Evolutionary conservation across 1,284 basidiomycete genomes (phyloP), one percentile per base, ranked within the genome.

Genomic region (Apiotrichum sp.): DNA sequence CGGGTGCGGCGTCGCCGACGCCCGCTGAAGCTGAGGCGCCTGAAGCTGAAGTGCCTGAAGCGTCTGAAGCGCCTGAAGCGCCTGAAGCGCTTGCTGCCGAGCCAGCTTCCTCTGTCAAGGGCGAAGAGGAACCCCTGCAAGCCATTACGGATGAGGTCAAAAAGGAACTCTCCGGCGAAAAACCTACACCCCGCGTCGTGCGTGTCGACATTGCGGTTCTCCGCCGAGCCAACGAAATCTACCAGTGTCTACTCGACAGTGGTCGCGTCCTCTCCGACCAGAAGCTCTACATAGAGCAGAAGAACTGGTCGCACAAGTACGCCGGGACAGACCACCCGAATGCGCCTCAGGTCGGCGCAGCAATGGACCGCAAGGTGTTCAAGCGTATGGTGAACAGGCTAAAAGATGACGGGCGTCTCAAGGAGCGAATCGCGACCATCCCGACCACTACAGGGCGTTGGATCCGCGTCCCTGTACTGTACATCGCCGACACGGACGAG

Each of bases 331-430:
- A 69, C 41, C 62, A 63, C 45, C 68, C 69, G 4, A 48, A 62
- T 49, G 69, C 72, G 1, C 72, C 72, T 14, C 35, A 56, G 5
- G 50, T 53, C 6, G 61, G 51, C 6, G 57, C 63, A n/a, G 58
- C 49, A 22, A 72, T 74, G 71, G 72, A 74, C 48, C 64, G 71
- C 34, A 57, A 57, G 22, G 61, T 67, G 32, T 65, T 67, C 54
- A 63, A 56, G 42, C 59, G 58, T 11, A 61, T 56, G 1, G 35
- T 68, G 11, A 55, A 47, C 40, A 36, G 34, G 8, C 54, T 74
- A 13, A 39, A 67, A 22, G 56, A 55, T 13, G 67, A 69, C 2
- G 65, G 64, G 1, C 54, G 65, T 11, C 22, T 69, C 33, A 69
- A 68, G 53, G 58, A 62, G 53, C 68, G 68, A 6, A 64, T 56